Conservation (phyloP, 2,329 filamentous ascomycete species). For the Fusarium transvaalense region DNA sequence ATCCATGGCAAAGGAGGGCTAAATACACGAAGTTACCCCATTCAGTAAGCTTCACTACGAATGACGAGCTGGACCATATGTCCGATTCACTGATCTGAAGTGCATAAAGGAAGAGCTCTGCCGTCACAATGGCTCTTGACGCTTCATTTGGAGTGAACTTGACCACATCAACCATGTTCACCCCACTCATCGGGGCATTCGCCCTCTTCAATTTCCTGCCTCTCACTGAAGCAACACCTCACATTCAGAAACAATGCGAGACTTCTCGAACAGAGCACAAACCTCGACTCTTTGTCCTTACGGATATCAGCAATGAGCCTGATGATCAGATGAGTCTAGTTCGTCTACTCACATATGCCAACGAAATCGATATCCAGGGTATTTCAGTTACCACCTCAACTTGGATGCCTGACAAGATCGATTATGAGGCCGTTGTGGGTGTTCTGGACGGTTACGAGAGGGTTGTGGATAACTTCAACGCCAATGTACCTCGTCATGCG, state of each 20-base stretch:
- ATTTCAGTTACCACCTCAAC: slow-evolving; percentile 60
- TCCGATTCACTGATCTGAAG: neutral
- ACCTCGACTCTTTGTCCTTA: slow-evolving; percentile 55
- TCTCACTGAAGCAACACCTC: neutral
- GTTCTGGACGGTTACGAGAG: slow-evolving; percentile 28
- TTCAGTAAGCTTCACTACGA: neutral
- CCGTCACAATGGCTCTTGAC: neutral
- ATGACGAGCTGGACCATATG: too few relatives aligned
- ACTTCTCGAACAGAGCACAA: slow-evolving; percentile 30
- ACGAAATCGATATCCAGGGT: slow-evolving; percentile 59
- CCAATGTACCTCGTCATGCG: neutral
- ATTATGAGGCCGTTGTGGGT: slow-evolving; percentile 50
- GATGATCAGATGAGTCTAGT: slow-evolving; percentile 60
- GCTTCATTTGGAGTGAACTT: neutral
- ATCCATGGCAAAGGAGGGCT: neutral
- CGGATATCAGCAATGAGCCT: slow-evolving; percentile 61
- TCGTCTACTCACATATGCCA: slow-evolving; percentile 58
- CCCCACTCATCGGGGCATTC: slow-evolving; percentile 17
- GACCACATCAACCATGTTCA: slow-evolving; percentile 8
- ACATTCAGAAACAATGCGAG: neutral
- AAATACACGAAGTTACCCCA: neutral
- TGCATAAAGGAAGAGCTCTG: neutral
- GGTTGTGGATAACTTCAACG: slow-evolving; percentile 47
- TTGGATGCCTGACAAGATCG: slow-evolving; percentile 55
- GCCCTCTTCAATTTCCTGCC: slow-evolving; percentile 1